Evolutionary conservation across 305 asterid species (phyloP), one percentile per base, ranked within the genome.

Genomic region (Salvia sclarea): DNA sequence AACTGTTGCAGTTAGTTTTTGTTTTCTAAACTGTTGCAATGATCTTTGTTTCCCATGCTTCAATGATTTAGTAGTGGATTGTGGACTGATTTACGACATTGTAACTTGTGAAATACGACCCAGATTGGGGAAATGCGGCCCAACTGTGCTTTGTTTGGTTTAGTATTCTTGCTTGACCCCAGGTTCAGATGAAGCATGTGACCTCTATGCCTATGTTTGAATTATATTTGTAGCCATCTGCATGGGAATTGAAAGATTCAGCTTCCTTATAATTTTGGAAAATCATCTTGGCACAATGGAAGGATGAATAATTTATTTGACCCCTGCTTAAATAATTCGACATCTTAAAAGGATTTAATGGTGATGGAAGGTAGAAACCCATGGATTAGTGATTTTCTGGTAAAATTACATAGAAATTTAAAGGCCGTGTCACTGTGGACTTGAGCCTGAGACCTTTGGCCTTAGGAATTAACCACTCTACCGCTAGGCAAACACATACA

Each of bases 1-100:
- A 21, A 53, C 28, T 37, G 37, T 57, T 31, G 44, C 10, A 20
- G 40, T 18, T 38, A 58, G 54, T 57, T 58, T 57, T 57, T 44
- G 31, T 33, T 20, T 41, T 11, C 14, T 30, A 40, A 43, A 55
- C 54, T 41, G 28, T 68, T 14, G 60, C 11, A 64, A 53, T 71
- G 41, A 31, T 71, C 38, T 54, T 30, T n/a, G 30, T n/a, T 56
- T 22, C 21, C 22, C 41, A 38, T 52, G 59, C 52, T 30, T 44
- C 61, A 57, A 21, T 57, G 47, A 25, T 64, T 43, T 13, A 47
- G 38, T 38, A 40, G n/a, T n/a, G n/a, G n/a, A n/a, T n/a, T 58
- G 41, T 49, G 49, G 59, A 73, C 24, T 58, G 56, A 59, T 48
- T 31, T 58, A 37, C 66, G 40, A 35, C 71, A 55, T 40, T 37